A percentile compares a stretch with the other conserved stretches of the same genome.
Conservation (phyloP, 805 yeast genomes). For the Candida suzukii region DNA sequence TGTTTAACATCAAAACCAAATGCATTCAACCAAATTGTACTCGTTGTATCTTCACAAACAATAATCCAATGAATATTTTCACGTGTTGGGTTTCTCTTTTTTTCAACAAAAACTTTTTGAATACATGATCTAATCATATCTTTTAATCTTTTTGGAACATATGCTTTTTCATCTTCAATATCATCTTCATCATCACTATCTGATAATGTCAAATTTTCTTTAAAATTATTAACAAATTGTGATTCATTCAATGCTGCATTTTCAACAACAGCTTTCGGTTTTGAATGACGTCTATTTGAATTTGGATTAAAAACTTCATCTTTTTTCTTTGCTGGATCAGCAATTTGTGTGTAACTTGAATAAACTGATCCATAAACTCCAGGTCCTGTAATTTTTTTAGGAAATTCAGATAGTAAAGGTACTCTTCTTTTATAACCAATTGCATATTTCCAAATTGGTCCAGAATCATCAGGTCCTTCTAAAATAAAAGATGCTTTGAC, state of each 20-base stretch:
- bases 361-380: constrained; percentile 7
- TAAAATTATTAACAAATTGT: no score
- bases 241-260: constrained; percentile 6
- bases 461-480: constrained; percentile 36
- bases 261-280: neutral
- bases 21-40: constrained; percentile 47
- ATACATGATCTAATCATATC: constrained; percentile 52
- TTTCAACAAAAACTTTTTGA: constrained; percentile 41
- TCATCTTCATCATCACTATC: constrained; percentile 1
- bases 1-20: constrained; percentile 46
- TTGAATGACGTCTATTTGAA: neutral
- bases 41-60: constrained; percentile 53
- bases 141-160: constrained; percentile 46
- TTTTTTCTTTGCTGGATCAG: neutral
- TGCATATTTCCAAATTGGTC: constrained; percentile 46
- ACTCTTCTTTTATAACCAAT: constrained; percentile 34
- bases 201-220: constrained; percentile 1
- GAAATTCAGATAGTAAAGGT: constrained; percentile 34
- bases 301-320: neutral
- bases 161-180: constrained; percentile 22
- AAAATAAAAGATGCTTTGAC: constrained; percentile 19
- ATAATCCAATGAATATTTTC: constrained; percentile 40
- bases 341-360: neutral
- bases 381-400: constrained; percentile 9
- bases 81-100: constrained; percentile 11